phyloP scores from a whole-genome alignment of 2,329 filamentous ascomycete genomes.

The Pyricularia grisea region DNA sequence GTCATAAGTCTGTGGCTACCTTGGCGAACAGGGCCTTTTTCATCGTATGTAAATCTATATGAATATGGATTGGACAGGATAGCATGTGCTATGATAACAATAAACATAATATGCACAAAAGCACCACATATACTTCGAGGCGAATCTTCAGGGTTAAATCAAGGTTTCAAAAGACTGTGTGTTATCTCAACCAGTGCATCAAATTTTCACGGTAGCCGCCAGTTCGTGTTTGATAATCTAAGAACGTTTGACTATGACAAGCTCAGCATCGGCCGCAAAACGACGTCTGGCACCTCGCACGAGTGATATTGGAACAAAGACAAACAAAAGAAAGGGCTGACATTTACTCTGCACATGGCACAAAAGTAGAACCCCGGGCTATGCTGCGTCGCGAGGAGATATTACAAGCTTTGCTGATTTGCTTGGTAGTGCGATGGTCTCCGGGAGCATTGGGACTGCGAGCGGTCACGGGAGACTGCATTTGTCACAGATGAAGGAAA shows the following conservation, averaged over 20 bases:
- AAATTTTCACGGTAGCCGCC: neutral
- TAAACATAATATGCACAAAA: neutral
- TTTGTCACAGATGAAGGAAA: no score
- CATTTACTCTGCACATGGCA: no score
- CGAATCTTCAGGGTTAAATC: neutral
- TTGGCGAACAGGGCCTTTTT: neutral
- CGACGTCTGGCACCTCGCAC: no score
- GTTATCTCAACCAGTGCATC: neutral
- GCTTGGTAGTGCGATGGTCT: neutral
- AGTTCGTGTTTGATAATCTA: no score
- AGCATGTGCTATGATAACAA: neutral
- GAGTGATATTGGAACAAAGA: neutral
- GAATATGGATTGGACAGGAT: neutral
- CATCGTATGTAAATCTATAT: neutral
- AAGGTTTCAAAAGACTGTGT: neutral
- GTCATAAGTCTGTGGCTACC: neutral
- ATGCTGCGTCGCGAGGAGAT: no score
- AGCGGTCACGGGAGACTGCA: no score
- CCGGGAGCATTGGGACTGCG: neutral
- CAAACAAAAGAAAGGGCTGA: neutral
- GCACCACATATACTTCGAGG: neutral
- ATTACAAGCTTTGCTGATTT: neutral
- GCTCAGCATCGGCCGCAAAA: no score
- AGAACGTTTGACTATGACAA: no score
- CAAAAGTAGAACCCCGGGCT: no score